Base-by-base conservation (phyloP, 2,329 filamentous ascomycete species). In the Hypoxylon sp. region DNA sequence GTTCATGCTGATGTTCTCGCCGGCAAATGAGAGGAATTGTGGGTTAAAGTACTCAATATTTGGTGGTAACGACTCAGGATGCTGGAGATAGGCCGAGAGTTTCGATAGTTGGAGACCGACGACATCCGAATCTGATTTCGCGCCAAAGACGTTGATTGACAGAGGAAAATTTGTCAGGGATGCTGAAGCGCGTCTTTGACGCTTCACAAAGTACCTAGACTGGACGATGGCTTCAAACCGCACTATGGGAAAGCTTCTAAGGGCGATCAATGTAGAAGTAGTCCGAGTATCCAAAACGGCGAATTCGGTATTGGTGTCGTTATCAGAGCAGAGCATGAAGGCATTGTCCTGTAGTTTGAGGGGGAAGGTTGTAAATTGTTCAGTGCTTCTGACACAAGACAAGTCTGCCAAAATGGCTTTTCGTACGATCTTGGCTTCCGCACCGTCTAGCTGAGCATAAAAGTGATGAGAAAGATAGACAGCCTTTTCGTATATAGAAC, bases 111-210 rank as follows among this genome's bases (percentile, higher is more conserved):
- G 29, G 31, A 6, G 13, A 7, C 29, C 31, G 6, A 27, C 33
- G 11, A 40, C 42, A n/a, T 54, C 33, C 5, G 50, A 33, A 5
- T 33, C 31, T 17, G 15, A 38, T 23, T 37, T 54, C 33, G 15
- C n/a, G 3, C 50, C 50, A 11, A 47, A 54, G 15, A 54, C 11
- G 23, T 54, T 54, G 24, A 54, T 41, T n/a, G 50, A 48, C 15
- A 54, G 9, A 21, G 29, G 3, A 24, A 54, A 33, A n/a, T n/a
- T n/a, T 48, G 13, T 11, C 20, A 40, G 50, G 24, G 15, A 27
- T 23, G 2, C 24, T 4, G 23, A 20, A 3, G 9, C n/a, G 10
- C 50, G 29, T 13, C 29, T 42, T 20, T 40, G 50, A 10, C 50
- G 42, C 26, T 54, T 54, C 23, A 24, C 20, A 18, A 47, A 40